Base-by-base conservation (phyloP, 805 yeast genomes). In the Starmerella bacillaris region DNA sequence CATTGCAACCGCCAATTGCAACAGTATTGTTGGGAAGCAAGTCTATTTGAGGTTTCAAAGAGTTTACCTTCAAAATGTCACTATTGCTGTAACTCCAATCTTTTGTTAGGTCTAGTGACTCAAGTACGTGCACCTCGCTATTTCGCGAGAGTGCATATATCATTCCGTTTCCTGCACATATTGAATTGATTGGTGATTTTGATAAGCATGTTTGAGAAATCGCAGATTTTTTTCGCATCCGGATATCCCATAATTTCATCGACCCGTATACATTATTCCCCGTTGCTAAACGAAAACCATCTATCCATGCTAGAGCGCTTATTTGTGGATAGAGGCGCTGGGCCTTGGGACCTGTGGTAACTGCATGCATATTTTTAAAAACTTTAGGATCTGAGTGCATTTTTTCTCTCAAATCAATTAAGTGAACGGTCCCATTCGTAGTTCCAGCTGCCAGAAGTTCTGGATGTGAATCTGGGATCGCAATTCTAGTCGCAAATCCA, bases 191-290 rank as follows among this genome's bases (percentile, higher is more conserved):
- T n/a, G n/a, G n/a, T n/a, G n/a, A n/a, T n/a, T n/a, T n/a, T n/a
- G n/a, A n/a, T n/a, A n/a, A n/a, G n/a, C n/a, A n/a, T n/a, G n/a
- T n/a, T n/a, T n/a, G n/a, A n/a, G n/a, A n/a, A 22, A 22, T 11
- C 26, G 26, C 12, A 9, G 26, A 22, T n/a, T 22, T 22, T n/a
- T 27, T 39, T 11, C 41, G 7, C 15, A 38, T 35, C 4, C 56
- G 39, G 24, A 47, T 14, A 32, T 51, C 56, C 56, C 56, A 51
- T 22, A 48, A 35, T 33, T 45, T 49, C 5, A 50, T 34, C 11
- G 32, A 18, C 8, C 44, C 39, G 21, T 43, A 39, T 8, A 30
- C 32, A 15, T 42, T 44, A 5, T 43, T 17, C 3, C 41, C 51
- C 12, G 49, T 26, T 11, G 45, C 53, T 2, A 48, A 22, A 15